Base-by-base conservation (phyloP, 352 stramenopile genomes). In the Phytopythium montanum region DNA sequence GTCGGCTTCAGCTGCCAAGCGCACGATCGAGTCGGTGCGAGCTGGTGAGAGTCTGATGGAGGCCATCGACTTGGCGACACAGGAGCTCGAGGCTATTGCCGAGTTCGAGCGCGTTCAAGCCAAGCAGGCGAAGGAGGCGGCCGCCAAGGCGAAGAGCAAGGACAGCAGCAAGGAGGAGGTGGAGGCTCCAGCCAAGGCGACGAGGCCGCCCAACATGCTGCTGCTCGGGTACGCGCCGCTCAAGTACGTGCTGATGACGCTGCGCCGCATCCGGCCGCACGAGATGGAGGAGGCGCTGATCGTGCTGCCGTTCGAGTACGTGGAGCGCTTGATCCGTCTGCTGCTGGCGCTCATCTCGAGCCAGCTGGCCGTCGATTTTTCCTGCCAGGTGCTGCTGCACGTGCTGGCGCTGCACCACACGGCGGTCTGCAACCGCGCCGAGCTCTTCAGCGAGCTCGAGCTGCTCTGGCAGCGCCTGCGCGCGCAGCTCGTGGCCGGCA, bases 221-320 rank as follows among this genome's bases (percentile, higher is more conserved):
- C 73, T 99, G 49, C 79, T 99, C 33, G 93, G 93, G 13, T 97
- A 98, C 77, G 87, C 96, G 34, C 95, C 97, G 28, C 70, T 95
- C 19, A 87, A 94, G 61, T 99, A 99, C 74, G 72, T 99, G 19
- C 76, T 99, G 34, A 90, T 97, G 75, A 92, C 95, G 55, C 72
- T 99, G 42, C 92, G 83, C 18, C 78, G 83, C 29, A 92, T 99
- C 61, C 96, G 94, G 53, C 85, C 88, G 46, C 81, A 96, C 51
- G 96, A 99, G 59, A 87, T 99, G 68, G 97, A 99, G 69, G 94
- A 98, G 63, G 96, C 95, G 34, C 73, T 99, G 41, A 89, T 99
- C 54, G 87, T 99, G 54, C 76, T 99, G 36, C 94, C 98, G n/a
- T 92, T 99, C 42, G 91, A 96, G 64, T 92, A 98, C 73, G 88